Evolutionary conservation across 345 rosid species (phyloP).

Genomic region (Eucalyptus tenuipes): DNA sequence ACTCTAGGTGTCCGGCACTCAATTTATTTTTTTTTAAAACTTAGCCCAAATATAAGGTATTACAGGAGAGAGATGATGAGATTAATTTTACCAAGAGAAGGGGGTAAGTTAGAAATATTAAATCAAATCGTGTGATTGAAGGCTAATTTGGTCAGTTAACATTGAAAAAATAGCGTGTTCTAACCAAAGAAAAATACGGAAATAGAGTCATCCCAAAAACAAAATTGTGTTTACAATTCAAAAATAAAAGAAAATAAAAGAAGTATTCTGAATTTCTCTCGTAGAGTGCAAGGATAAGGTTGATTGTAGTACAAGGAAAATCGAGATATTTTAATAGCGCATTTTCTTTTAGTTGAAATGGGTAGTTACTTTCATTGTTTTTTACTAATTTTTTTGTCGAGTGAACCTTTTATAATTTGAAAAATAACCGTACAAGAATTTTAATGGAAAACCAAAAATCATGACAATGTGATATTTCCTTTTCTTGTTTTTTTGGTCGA

Average conservation of each 20-base stretch:
- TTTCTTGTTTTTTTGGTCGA: background rate
- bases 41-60: background rate
- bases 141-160: background rate
- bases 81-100: background rate
- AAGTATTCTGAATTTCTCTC: background rate
- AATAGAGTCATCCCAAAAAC: background rate
- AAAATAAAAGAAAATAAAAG: too few species aligned
- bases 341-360: background rate
- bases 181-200: background rate
- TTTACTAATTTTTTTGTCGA: background rate
- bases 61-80: background rate
- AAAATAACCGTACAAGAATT: background rate
- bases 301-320: background rate
- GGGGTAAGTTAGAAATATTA: background rate
- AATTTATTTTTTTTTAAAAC: too few species aligned
- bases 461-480: background rate
- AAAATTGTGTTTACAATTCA: background rate
- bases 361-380: background rate
- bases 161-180: background rate
- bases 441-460: background rate
- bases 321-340: background rate
- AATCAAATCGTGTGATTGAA: background rate
- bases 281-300: background rate
- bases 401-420: background rate
- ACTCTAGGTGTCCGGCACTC: rapidly evolving